phyloP scores from a whole-genome alignment of 768 basidiomycete genomes.

The Crepidotus variabilis region DNA sequence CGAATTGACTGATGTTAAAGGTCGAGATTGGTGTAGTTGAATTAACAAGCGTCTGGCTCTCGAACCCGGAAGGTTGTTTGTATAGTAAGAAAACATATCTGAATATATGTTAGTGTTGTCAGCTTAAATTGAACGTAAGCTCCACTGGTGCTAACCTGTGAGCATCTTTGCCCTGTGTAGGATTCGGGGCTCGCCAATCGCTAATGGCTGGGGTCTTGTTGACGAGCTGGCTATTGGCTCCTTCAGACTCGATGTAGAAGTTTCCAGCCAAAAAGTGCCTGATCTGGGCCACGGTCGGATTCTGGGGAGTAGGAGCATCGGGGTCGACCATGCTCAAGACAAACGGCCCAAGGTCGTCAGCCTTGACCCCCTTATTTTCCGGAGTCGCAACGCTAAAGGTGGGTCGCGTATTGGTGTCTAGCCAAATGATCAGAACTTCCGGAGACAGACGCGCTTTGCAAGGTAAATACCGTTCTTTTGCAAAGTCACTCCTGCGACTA shows the following conservation, averaged over 20 bases:
- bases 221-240: background rate
- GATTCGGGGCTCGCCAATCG: constrained; percentile 1
- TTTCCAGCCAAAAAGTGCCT: background rate
- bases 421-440: background rate
- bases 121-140: background rate
- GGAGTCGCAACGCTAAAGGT: background rate
- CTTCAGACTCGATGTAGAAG: background rate
- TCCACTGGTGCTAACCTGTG: background rate
- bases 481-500: background rate
- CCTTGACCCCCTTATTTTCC: background rate
- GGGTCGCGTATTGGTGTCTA: background rate
- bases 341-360: background rate
- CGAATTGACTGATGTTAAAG: constrained; percentile 8
- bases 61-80: constrained; percentile 1
- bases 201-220: background rate
- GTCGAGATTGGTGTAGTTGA: background rate
- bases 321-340: constrained; percentile 2
- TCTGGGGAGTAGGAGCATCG: background rate
- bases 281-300: background rate
- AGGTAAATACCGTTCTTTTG: background rate
- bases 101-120: background rate
- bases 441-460: background rate
- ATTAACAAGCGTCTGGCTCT: background rate
- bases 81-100: constrained; percentile 5
- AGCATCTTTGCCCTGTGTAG: background rate